Conservation (phyloP, 2,329 filamentous ascomycete species). For the Cladosporium oxysporum region DNA sequence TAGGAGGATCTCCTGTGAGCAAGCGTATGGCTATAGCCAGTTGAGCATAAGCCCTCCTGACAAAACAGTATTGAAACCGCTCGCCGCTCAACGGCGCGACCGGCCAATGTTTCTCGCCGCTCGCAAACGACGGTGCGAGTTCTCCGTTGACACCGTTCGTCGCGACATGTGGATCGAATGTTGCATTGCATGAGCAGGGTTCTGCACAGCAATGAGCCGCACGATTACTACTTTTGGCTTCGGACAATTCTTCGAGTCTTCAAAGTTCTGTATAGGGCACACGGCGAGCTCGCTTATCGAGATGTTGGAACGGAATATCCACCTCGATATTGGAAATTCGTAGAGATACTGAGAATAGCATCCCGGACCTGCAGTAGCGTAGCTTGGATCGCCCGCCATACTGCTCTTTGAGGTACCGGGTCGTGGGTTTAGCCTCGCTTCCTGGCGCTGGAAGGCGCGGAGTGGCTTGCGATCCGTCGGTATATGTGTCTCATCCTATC, state of each 20-base stretch:
- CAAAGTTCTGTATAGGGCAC: background rate
- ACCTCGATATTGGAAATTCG: background rate
- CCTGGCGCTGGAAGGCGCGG: constrained; percentile 9
- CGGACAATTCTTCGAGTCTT: background rate
- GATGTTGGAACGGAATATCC: background rate
- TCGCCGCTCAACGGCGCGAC: background rate
- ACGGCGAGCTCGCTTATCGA: constrained; percentile 3
- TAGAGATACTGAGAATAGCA: constrained; percentile 12
- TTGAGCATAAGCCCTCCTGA: constrained; percentile 1
- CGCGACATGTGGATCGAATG: background rate
- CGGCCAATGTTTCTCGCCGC: constrained; percentile 8
- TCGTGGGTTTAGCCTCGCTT: constrained; percentile 2
- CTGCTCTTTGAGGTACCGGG: background rate
- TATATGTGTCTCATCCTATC: constrained; percentile 5
- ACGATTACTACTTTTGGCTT: constrained; percentile 7
- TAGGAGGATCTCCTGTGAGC: background rate
- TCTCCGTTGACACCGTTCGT: background rate
- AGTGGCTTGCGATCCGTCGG: constrained; percentile 9
- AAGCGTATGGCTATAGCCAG: constrained; percentile 4
- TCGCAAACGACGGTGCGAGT: background rate
- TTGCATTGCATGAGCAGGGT: constrained; percentile 8
- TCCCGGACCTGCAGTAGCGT: constrained; percentile 18
- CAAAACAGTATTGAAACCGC: constrained; percentile 9
- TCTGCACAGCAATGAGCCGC: background rate
- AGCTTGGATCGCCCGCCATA: background rate